phyloP scores from a whole-genome alignment of 805 yeast genomes.

The Saccharomyces kudriavzevii region DNA sequence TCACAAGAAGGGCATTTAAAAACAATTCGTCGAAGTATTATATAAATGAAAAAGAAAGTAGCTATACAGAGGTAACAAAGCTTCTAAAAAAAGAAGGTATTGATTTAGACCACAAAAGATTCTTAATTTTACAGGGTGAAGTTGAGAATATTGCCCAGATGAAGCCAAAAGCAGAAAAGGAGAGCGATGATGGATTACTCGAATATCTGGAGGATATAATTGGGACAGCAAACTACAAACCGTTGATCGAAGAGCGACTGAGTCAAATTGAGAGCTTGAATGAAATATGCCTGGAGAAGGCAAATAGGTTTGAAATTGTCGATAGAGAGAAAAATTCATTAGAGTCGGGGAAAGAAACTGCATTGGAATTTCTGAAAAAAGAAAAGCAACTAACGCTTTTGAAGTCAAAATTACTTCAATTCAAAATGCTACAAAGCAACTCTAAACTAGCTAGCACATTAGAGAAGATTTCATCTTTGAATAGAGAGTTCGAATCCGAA shows the following conservation, averaged over 20 bases:
- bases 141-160: slow-evolving; percentile 97
- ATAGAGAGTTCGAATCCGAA: slow-evolving; percentile 38
- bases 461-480: slow-evolving; percentile 33
- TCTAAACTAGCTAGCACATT: slow-evolving; percentile 35
- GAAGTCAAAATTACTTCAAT: slow-evolving; percentile 51
- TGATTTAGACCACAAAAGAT: slow-evolving; percentile 90
- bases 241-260: slow-evolving; percentile 57
- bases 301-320: slow-evolving; percentile 69
- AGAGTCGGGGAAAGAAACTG: slow-evolving; percentile 58
- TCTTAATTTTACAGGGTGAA: slow-evolving; percentile 92
- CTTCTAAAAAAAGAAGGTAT: slow-evolving; percentile 75
- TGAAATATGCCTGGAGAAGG: slow-evolving; percentile 74
- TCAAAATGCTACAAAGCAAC: slow-evolving; percentile 35
- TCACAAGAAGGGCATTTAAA: slow-evolving; percentile 71
- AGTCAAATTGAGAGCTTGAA: slow-evolving; percentile 63
- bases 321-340: slow-evolving; percentile 61
- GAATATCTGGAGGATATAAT: slow-evolving; percentile 95
- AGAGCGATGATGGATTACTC: slow-evolving; percentile 83
- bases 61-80: slow-evolving; percentile 69
- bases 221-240: slow-evolving; percentile 83
- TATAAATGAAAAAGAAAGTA: slow-evolving; percentile 61
- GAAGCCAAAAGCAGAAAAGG: slow-evolving; percentile 94
- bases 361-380: slow-evolving; percentile 52
- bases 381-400: slow-evolving; percentile 55
- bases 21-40: slow-evolving; percentile 73